Evolutionary conservation across 192 early-diverging fungal genomes (phyloP).

Genomic region (Piromyces finnis): DNA sequence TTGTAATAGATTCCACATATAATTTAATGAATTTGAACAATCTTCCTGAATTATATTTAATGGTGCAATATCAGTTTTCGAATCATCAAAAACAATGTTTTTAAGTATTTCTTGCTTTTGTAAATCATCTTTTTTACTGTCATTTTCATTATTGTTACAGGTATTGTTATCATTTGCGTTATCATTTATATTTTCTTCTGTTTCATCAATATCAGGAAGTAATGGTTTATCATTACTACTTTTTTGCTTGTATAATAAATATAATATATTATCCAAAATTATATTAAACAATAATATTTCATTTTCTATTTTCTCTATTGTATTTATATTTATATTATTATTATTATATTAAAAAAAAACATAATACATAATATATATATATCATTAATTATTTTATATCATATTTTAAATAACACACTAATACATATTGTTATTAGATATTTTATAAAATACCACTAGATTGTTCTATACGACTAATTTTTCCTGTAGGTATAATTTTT

Average conservation of each 20-base stretch:
- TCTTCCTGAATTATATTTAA: neutral
- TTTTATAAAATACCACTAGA: neutral
- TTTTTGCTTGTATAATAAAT: neutral
- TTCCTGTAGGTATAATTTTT: neutral
- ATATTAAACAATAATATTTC: neutral
- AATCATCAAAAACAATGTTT: neutral
- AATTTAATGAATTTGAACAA: neutral
- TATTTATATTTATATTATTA: neutral
- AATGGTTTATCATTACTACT: too few relatives aligned
- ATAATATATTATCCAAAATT: neutral
- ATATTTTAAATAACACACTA: too few relatives aligned
- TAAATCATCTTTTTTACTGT: too few relatives aligned
- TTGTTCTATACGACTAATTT: neutral
- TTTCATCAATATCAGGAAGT: too few relatives aligned
- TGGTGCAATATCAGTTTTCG: neutral
- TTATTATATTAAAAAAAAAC: too few relatives aligned
- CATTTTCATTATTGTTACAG: too few relatives aligned
- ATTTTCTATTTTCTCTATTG: neutral
- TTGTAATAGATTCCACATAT: conserved; percentile 51
- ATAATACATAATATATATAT: too few relatives aligned
- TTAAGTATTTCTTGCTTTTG: too few relatives aligned
- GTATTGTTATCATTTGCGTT: too few relatives aligned
- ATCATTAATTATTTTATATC: too few relatives aligned
- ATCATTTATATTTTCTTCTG: too few relatives aligned
- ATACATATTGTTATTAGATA: too few relatives aligned